Evolutionary conservation across 257 asterid species (phyloP), one percentile per base, ranked within the genome.

Genomic region (Solanum raphanifolium): DNA sequence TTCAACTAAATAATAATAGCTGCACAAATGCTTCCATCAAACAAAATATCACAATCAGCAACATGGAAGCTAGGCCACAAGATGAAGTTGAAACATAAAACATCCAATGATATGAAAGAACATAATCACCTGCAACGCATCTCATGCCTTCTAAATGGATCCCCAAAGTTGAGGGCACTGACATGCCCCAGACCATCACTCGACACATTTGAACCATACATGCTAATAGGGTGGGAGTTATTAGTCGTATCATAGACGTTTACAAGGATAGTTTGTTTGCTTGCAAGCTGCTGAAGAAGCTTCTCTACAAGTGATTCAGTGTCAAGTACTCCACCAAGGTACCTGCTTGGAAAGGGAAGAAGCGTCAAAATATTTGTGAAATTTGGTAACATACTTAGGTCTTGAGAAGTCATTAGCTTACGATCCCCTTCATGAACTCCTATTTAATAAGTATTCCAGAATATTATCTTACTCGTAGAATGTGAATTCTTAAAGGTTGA

Each of bases 261-360:
- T 82, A 97, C 99, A 9, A 96, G 95, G 91, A 96, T 96, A 38
- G 98, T 92, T 89, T 95, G 99, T 86, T 97, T 94, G 93, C 99
- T 95, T 27, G 99, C 99, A 89, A 97, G 99, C 92, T 97, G 99
- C 6, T 96, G 98, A 88, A 97, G 99, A 83, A 97, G 92, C 92
- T 97, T 97, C 92, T 97, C 99, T 29, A 97, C 99, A 41, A 97
- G 98, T 46, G 99, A 97, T 91, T 97, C 99, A 74, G 96, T 91
- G 88, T 97, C 99, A 86, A 97, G 96, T 79, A 97, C 95, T 85
- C 99, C 99, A n/a, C 99, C 99, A 76, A 97, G 97, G 89, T 97
- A 97, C 95, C 99, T 97, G 93, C 85, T 88, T 76, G 23, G 36
- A 39, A 86, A 43, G 90, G 72, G 71, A 31, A n/a, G 71, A 88